Evolutionary conservation across 139 green algal genomes (phyloP), one percentile per base, ranked within the genome.

Genomic region (Coccomyxa sp.): DNA sequence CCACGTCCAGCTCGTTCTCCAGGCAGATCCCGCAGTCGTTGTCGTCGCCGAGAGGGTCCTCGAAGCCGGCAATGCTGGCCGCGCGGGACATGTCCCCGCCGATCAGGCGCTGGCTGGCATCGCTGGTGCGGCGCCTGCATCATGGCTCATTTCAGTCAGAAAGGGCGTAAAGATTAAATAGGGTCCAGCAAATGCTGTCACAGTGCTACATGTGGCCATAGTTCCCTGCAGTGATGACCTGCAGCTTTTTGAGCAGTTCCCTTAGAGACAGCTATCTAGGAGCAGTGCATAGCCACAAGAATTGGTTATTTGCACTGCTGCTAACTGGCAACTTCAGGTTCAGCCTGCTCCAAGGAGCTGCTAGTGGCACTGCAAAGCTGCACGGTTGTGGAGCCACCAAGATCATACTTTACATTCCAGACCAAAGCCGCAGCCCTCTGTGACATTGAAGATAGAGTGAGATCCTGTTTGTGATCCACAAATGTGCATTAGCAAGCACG

Each of bases 11-110:
- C 37, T 35, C 34, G 0, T 68, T 44, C n/a, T 91, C 87, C 55
- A 91, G 71, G 81, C 87, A 91, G 50, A 91, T 86, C 69, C 85
- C 85, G 69, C 87, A 91, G 76, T 90, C 87, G 34, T 70, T 39
- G 10, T 85, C 83, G 39, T 75, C 80, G 0, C 29, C 50, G 7
- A 39, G 41, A 7, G 73, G 36, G 38, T 80, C 80, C 7, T 81
- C 75, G 72, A 84, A 84, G 39, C 80, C 80, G 24, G 16, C 33
- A 22, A 84, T 75, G 77, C 40, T 74, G 68, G 68, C 78, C 50
- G 78, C 78, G 55, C 77, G 39, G 31, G 31, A 68, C 12, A 77
- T 41, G 36, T 75, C 68, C 39, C 31, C 70, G 1, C 50, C 50
- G 3, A 64, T 22, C 5, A 64, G 18, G 27, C 44, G 44, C 44